Base-by-base conservation (phyloP, 495 filamentous ascomycete genomes). In the Aspergillus egyptiacus region DNA sequence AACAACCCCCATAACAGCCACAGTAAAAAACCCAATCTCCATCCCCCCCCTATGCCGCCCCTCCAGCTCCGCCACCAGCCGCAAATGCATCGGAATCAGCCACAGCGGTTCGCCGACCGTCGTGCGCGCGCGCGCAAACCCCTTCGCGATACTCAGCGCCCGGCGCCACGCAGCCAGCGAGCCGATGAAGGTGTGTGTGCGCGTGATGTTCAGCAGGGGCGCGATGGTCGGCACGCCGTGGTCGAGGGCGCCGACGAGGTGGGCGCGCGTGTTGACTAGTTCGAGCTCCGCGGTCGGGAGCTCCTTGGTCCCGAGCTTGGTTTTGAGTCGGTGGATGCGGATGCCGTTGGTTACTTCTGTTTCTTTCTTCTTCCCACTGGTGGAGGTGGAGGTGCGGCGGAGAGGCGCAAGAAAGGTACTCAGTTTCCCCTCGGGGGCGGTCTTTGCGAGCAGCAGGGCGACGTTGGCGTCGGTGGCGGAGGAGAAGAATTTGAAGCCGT, bases 401-500 rank as follows among this genome's bases (percentile, higher is more conserved):
- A 82, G 79, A 0, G 86, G 86, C 3, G 81, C 82, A 35, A 79
- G 76, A 66, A 89, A 89, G 2, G 82, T 76, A 50, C 75, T 81
- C 0, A 89, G 67, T 15, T 75, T 68, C 15, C 71, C 74, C 0
- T 71, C 65, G 6, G 62, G 50, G 0, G 11, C 18, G 1, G 80
- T 84, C 49, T 76, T 77, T n/a, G 85, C 86, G 2, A 90, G 76
- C n/a, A 86, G 64, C 10, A 89, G 70, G 14, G 82, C 70, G 69
- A 86, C 79, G 45, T 86, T 70, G 1, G 81, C 77, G 67, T 89
- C 86, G 1, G 84, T 87, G 0, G 85, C 85, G 0, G 78, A 83
- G 3, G 82, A 86, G 64, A 90, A 89, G 76, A 84, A 88, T 55
- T 89, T 87, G 71, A 86, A 87, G 8, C 85, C 85, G 30, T 71